Percentiles rank a stretch among this genome's conserved stretches.
Conservation (phyloP, 1,284 basidiomycete species). For the Sanghuangporus baumii region DNA sequence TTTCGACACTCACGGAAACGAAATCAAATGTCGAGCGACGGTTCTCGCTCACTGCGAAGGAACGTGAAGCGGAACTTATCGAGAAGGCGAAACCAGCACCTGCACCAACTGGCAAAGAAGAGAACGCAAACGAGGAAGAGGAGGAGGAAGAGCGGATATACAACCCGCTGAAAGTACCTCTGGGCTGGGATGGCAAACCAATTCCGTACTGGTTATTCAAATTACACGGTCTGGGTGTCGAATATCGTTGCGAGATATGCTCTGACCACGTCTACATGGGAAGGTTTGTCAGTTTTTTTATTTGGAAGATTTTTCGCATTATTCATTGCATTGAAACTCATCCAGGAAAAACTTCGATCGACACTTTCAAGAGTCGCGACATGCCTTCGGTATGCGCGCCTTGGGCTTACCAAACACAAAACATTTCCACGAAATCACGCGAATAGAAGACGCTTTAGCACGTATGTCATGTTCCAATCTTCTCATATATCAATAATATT, state of each 20-base stretch:
- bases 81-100: slow-evolving; percentile 71
- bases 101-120: slow-evolving; percentile 39
- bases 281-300: slow-evolving; percentile 42
- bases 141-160: slow-evolving; percentile 95
- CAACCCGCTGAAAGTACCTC: slow-evolving; percentile 94
- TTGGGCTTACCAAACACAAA: slow-evolving; percentile 96
- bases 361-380: slow-evolving; percentile 93
- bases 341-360: slow-evolving; percentile 88
- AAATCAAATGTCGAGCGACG: slow-evolving; percentile 95
- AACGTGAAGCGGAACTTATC: slow-evolving; percentile 89
- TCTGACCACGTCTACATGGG: slow-evolving; percentile 95
- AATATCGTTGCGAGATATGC: slow-evolving; percentile 98
- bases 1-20: slow-evolving; percentile 77
- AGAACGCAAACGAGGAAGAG: slow-evolving; percentile 61
- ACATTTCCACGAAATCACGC: slow-evolving; percentile 98
- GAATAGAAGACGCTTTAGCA: slow-evolving; percentile 93
- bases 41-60: slow-evolving; percentile 92
- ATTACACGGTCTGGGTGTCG: slow-evolving; percentile 93
- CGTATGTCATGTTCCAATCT: slow-evolving; percentile 44
- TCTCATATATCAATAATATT: slow-evolving; percentile 2
- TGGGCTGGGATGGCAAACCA: slow-evolving; percentile 98
- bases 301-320: neutral
- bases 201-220: slow-evolving; percentile 99
- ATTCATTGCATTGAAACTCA: neutral
- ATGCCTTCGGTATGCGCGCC: slow-evolving; percentile 98